Evolutionary conservation across 2,329 filamentous ascomycete genomes (phyloP), one percentile per base, ranked within the genome.

Genomic region (Rhynchosporium agropyri): DNA sequence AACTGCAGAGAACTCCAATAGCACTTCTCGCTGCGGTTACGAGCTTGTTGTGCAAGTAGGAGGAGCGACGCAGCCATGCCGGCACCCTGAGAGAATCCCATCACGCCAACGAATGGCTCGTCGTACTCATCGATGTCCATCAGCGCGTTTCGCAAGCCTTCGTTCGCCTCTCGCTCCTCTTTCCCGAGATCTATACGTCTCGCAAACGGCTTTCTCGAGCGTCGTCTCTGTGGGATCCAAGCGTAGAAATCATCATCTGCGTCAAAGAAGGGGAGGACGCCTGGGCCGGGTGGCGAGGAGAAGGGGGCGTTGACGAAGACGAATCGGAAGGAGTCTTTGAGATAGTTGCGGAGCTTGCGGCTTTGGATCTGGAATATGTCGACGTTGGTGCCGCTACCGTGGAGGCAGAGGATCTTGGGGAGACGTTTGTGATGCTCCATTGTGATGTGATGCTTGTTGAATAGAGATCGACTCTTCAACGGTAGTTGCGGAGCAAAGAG

Each of bases 191-290:
- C 50, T 53, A 53, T 53, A n/a, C 50, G 50, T 38, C 50, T 36
- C 4, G 50, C 29, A 40, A 38, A 15, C n/a, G 50, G 50, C 26
- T 53, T 53, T 8, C 55, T 20, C 20, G 40, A 36, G 8, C 42
- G 40, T 4, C 42, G 29, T 15, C 40, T 31, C 20, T 33, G 26
- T 7, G 31, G 43, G n/a, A 63, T 56, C 66, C 66, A 68, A 12
- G 60, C 43, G 58, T 55, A 61, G 28, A 62, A 68, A 13, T 65
- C 64, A 5, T 61, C 66, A 26, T 61, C 64, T n/a, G 62, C 61
- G 15, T 65, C 64, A 38, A 68, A 68, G 26, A 64, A 45, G 3
- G 67, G 67, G n/a, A 68, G 40, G 3, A 68, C 62, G 8, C 63
- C 67, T 15, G 62, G 61, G 1, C 67, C 67, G 4, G 67, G 54